A percentile compares a stretch with the other conserved stretches of the same genome.
phyloP scores from a whole-genome alignment of 2,329 filamentous ascomycete species.

The Talaromyces sp. region DNA sequence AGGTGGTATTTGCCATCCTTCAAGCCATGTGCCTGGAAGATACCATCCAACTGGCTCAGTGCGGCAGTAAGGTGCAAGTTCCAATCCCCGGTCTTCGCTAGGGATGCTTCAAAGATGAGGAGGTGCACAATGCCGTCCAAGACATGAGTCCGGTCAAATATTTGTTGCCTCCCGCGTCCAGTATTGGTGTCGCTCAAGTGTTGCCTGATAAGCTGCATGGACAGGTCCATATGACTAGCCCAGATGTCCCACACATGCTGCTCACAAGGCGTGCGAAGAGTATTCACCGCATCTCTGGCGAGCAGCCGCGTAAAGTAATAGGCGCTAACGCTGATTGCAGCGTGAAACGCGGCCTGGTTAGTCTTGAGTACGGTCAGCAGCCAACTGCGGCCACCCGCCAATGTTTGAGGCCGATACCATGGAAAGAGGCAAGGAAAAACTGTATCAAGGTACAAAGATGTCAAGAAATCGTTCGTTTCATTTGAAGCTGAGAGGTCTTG shows the following conservation, averaged over 20 bases:
- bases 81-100: background rate
- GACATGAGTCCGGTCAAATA: background rate
- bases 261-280: background rate
- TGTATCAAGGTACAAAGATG: constrained; percentile 11
- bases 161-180: background rate
- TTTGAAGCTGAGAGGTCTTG: background rate
- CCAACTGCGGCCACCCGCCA: constrained; percentile 11
- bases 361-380: constrained; percentile 3
- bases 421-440: constrained; percentile 13
- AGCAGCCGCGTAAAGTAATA: background rate
- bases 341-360: background rate
- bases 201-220: background rate
- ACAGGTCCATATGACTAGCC: background rate
- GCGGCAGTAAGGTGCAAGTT: background rate
- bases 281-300: background rate
- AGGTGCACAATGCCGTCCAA: background rate
- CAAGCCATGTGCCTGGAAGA: background rate
- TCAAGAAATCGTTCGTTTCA: background rate
- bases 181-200: background rate
- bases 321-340: background rate
- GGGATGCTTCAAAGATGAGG: background rate
- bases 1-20: background rate
- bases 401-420: constrained; percentile 3
- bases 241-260: background rate
- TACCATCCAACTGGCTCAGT: background rate